These are phyloP conservation scores for Schizochytrium sp. DNA, from an alignment of 108 stramenopile genomes.

Conservation along the genomic window DNA sequence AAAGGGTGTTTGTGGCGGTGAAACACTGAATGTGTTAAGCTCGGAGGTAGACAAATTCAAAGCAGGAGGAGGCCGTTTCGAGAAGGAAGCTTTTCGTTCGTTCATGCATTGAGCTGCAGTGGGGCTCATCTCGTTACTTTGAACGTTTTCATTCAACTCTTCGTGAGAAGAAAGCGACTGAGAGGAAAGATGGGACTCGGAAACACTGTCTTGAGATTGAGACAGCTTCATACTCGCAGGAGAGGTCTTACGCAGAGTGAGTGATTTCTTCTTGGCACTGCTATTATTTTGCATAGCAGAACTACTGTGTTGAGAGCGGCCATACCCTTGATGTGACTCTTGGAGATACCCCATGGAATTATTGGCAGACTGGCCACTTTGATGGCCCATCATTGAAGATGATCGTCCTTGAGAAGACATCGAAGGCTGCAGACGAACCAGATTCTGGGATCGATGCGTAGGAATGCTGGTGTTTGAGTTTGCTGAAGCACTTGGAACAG, in stretches of 20 bases:
- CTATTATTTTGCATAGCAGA: not conserved
- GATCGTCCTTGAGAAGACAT: too few species aligned
- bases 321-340: too few species aligned
- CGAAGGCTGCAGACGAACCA: too few species aligned
- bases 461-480: not conserved
- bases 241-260: conserved; percentile 27
- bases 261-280: conserved; percentile 25
- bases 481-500: not conserved
- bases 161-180: not conserved
- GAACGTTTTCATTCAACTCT: not conserved
- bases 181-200: not conserved
- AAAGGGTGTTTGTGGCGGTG: not conserved
- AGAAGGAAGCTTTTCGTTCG: too few species aligned
- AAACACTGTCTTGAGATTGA: too few species aligned
- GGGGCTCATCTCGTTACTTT: too few species aligned
- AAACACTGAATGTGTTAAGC: not conserved
- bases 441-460: not conserved
- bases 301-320: not conserved
- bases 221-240: not conserved
- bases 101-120: too few species aligned
- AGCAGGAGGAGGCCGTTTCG: conserved; percentile 3
- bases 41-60: not conserved
- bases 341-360: too few species aligned
- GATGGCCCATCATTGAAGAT: too few species aligned
- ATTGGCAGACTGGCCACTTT: too few species aligned